Evolutionary conservation across 139 green algal species (phyloP).

Genomic region (Parachlorella kessleri): DNA sequence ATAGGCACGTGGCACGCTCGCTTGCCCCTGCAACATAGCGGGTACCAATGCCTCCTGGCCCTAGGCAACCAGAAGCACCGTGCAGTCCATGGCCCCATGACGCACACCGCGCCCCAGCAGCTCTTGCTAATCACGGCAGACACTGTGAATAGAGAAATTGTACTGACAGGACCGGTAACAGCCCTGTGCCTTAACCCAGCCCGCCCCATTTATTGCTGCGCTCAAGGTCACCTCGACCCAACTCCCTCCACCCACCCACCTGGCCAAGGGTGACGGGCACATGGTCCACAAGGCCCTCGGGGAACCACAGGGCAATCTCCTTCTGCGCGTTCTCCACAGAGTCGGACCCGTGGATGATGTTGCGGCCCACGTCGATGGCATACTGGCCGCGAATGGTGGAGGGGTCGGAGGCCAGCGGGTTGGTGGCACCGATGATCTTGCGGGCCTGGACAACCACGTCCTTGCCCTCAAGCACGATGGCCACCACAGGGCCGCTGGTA

Average conservation of each 20-base stretch:
- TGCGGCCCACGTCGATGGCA: slow-evolving; percentile 85
- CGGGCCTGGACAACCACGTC: slow-evolving; percentile 75
- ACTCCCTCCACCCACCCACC: too few relatives aligned
- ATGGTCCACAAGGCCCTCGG: slow-evolving; percentile 66
- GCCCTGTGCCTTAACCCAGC: too few relatives aligned
- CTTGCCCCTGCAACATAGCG: too few relatives aligned
- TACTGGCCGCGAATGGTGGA: slow-evolving; percentile 91
- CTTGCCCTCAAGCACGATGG: slow-evolving; percentile 86
- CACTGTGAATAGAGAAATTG: too few relatives aligned
- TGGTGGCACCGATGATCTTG: slow-evolving; percentile 92
- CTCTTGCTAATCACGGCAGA: too few relatives aligned
- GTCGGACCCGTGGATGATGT: slow-evolving; percentile 91
- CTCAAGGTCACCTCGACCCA: too few relatives aligned
- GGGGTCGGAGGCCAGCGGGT: slow-evolving; percentile 78
- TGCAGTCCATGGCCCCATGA: not conserved
- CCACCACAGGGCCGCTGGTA: slow-evolving; percentile 83
- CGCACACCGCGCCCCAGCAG: too few relatives aligned
- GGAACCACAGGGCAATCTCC: slow-evolving; percentile 98
- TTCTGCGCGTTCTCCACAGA: slow-evolving; percentile 90
- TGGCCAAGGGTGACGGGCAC: slow-evolving; percentile 23
- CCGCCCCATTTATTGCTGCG: too few relatives aligned
- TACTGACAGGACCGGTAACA: too few relatives aligned
- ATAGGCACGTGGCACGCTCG: too few relatives aligned
- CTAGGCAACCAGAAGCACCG: too few relatives aligned
- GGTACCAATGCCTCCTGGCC: too few relatives aligned